phyloP scores from a whole-genome alignment of 2,329 filamentous ascomycete species.

The Blastomyces gilchristii region DNA sequence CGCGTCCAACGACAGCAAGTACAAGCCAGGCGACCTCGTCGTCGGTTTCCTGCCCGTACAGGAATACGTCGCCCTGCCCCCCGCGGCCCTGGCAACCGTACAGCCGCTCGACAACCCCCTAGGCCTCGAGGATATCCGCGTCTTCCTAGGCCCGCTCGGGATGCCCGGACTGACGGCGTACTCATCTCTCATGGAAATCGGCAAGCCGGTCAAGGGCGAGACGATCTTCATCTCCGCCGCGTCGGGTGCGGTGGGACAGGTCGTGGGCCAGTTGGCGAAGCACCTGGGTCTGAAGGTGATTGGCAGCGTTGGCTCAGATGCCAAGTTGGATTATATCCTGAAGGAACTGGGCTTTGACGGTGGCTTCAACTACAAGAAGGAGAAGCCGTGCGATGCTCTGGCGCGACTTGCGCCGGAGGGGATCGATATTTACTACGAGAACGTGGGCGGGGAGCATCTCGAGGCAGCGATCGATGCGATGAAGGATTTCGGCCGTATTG shows the following conservation, averaged over 20 bases:
- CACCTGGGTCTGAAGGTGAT: slow-evolving; percentile 68
- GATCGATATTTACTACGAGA: slow-evolving; percentile 76
- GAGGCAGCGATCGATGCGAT: slow-evolving; percentile 55
- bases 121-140: slow-evolving; percentile 38
- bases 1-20: slow-evolving; percentile 55
- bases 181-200: slow-evolving; percentile 63
- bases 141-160: slow-evolving; percentile 66
- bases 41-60: slow-evolving; percentile 49
- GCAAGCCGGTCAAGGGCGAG: slow-evolving; percentile 63
- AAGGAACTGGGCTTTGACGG: slow-evolving; percentile 60
- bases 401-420: slow-evolving; percentile 62
- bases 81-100: slow-evolving; percentile 31
- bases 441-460: slow-evolving; percentile 65
- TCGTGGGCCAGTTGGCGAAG: slow-evolving; percentile 77
- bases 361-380: slow-evolving; percentile 84
- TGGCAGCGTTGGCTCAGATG: slow-evolving; percentile 67
- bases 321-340: slow-evolving; percentile 65
- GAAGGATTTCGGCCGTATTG: slow-evolving; percentile 57
- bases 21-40: slow-evolving; percentile 58
- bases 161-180: slow-evolving; percentile 72
- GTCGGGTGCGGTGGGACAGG: slow-evolving; percentile 68
- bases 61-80: slow-evolving; percentile 55
- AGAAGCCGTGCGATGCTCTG: slow-evolving; percentile 58
- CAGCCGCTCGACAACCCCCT: slow-evolving; percentile 51
- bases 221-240: slow-evolving; percentile 76